A percentile compares a stretch with the other conserved stretches of the same genome.
These are phyloP conservation scores for Cladophialophora exuberans DNA, from an alignment of 2,329 filamentous ascomycete species.

Conservation along the genomic window DNA sequence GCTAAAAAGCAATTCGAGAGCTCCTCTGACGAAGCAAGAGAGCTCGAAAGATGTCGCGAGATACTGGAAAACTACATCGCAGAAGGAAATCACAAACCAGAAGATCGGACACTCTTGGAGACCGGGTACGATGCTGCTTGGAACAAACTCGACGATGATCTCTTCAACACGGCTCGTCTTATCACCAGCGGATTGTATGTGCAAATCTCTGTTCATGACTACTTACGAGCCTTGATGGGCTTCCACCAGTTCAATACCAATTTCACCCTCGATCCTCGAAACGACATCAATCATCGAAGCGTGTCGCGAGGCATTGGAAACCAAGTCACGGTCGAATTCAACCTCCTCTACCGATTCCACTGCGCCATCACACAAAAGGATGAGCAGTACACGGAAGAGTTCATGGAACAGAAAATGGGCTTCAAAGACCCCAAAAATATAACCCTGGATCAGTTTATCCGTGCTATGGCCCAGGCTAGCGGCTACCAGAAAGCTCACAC, in stretches of 20 bases:
- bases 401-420: not conserved
- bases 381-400: not conserved
- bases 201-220: not conserved
- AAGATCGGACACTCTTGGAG: not conserved
- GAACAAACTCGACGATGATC: slow-evolving; percentile 1
- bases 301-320: not conserved
- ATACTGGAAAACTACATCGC: not conserved
- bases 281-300: not conserved
- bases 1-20: not conserved
- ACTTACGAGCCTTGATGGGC: not conserved
- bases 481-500: not conserved
- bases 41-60: not conserved
- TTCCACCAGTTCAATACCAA: not conserved
- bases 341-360: not conserved
- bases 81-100: not conserved
- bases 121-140: not conserved
- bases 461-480: not conserved
- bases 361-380: slow-evolving; percentile 1
- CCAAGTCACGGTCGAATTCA: slow-evolving; percentile 1
- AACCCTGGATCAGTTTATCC: not conserved
- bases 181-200: not conserved
- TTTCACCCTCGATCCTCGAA: not conserved
- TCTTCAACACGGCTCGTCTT: not conserved
- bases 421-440: not conserved
- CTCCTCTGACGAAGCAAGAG: not conserved